Percentiles rank a stretch among this genome's conserved stretches.
Evolutionary conservation across 768 basidiomycete species (phyloP).

Genomic region (Pholiota molesta): DNA sequence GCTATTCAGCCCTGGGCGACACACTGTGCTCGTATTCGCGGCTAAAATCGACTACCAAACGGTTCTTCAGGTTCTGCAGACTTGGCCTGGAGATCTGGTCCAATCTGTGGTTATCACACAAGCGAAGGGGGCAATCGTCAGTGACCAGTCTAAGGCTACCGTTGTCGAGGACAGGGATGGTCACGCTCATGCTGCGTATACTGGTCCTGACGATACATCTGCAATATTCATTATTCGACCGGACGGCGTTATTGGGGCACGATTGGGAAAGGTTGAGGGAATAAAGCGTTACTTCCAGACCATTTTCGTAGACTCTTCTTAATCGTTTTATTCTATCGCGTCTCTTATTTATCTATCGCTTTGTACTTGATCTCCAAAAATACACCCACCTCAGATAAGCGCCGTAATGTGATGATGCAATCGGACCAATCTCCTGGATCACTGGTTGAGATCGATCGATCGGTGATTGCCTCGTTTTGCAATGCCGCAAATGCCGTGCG

Average conservation of each 20-base stretch:
- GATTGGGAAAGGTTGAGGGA: constrained; percentile 1
- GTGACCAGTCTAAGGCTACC: not conserved
- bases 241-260: constrained; percentile 33
- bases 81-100: not conserved
- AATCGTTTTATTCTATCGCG: not conserved
- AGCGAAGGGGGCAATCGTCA: not conserved
- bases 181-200: not conserved
- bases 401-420: not conserved
- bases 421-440: not conserved
- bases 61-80: constrained; percentile 9
- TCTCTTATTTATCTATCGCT: not conserved
- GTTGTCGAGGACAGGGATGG: not conserved
- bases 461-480: not conserved
- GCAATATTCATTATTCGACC: constrained; percentile 46
- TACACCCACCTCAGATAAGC: not conserved
- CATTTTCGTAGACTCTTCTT: not conserved
- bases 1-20: constrained; percentile 13
- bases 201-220: constrained; percentile 51
- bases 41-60: constrained; percentile 31
- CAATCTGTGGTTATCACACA: not conserved
- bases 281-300: not conserved
- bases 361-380: not conserved
- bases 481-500: not conserved
- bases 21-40: constrained; percentile 30
- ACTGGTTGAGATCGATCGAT: not conserved